Percentiles rank a stretch among this genome's conserved stretches.
Conservation (phyloP, 768 basidiomycete species). For the Scleroderma citrinum region DNA sequence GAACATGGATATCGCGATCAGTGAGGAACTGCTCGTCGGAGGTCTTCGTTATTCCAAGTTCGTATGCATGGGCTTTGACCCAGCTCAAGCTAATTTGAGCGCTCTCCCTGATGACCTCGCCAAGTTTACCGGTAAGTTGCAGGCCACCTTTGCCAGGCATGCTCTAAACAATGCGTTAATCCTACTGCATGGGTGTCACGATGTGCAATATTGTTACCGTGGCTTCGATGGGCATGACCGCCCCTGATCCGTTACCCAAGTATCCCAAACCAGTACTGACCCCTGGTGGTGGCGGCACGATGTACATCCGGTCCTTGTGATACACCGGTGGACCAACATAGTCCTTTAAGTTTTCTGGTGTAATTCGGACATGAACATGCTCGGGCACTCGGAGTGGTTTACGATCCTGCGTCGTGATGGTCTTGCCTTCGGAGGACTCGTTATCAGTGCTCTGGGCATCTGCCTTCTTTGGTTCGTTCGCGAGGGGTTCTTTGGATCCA, state of each 20-base stretch:
- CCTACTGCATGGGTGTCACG: too few relatives aligned
- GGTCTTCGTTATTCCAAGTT: slow-evolving; percentile 76
- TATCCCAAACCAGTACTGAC: slow-evolving; percentile 96
- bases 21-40: slow-evolving; percentile 73
- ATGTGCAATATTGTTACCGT: slow-evolving; percentile 49
- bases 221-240: slow-evolving; percentile 96
- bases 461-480: slow-evolving; percentile 30
- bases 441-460: too few relatives aligned
- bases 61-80: slow-evolving; percentile 87
- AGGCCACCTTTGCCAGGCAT: slow-evolving; percentile 96
- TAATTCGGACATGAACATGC: slow-evolving; percentile 73
- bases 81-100: slow-evolving; percentile 93
- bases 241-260: slow-evolving; percentile 91
- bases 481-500: slow-evolving; percentile 46
- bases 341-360: slow-evolving; percentile 84
- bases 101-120: slow-evolving; percentile 95
- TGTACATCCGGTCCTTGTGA: slow-evolving; percentile 74
- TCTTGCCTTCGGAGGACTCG: slow-evolving; percentile 33
- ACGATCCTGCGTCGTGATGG: slow-evolving; percentile 72
- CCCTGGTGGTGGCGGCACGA: slow-evolving; percentile 74
- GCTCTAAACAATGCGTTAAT: too few relatives aligned
- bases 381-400: slow-evolving; percentile 78
- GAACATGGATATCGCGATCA: slow-evolving; percentile 87
- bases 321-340: slow-evolving; percentile 96
- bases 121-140: slow-evolving; percentile 93